These are phyloP conservation scores for Backusella westeae DNA, from an alignment of 192 early-diverging fungal genomes.

Conservation along the genomic window DNA sequence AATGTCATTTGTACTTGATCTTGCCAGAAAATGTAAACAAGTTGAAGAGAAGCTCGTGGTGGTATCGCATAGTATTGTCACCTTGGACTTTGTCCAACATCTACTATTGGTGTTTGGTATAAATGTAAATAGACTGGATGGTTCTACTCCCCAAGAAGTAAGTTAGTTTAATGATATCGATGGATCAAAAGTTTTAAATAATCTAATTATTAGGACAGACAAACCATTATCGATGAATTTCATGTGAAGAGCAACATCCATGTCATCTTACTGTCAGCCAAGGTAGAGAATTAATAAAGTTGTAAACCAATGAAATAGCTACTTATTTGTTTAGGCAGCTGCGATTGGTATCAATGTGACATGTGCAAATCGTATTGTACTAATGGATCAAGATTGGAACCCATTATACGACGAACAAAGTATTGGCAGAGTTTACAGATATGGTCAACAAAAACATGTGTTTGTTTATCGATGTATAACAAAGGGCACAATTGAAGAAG, in stretches of 20 bases:
- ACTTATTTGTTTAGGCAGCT: slow-evolving; percentile 11
- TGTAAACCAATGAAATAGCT: not conserved
- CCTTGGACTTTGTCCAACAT: slow-evolving; percentile 25
- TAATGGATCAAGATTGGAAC: slow-evolving; percentile 81
- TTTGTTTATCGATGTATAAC: slow-evolving; percentile 67
- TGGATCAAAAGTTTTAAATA: not conserved
- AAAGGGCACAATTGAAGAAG: slow-evolving; percentile 56
- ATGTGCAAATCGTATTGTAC: slow-evolving; percentile 67
- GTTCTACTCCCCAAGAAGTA: slow-evolving; percentile 42
- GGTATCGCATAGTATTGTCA: slow-evolving; percentile 65
- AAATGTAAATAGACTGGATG: slow-evolving; percentile 48
- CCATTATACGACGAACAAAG: slow-evolving; percentile 76
- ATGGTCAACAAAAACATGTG: slow-evolving; percentile 67
- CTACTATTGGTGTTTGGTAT: not conserved
- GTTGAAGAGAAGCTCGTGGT: slow-evolving; percentile 68
- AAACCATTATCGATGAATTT: slow-evolving; percentile 62
- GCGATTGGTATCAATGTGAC: slow-evolving; percentile 67
- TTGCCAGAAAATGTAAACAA: slow-evolving; percentile 45
- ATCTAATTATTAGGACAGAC: slow-evolving; percentile 33
- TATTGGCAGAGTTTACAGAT: slow-evolving; percentile 65
- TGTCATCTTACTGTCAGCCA: slow-evolving; percentile 63
- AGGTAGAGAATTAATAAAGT: slow-evolving; percentile 19
- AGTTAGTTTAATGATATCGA: not conserved
- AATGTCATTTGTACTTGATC: slow-evolving; percentile 52
- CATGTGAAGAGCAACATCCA: slow-evolving; percentile 39